Base-by-base conservation (phyloP, 176 grass and related monocot species). In the Saccharum officinarum region DNA sequence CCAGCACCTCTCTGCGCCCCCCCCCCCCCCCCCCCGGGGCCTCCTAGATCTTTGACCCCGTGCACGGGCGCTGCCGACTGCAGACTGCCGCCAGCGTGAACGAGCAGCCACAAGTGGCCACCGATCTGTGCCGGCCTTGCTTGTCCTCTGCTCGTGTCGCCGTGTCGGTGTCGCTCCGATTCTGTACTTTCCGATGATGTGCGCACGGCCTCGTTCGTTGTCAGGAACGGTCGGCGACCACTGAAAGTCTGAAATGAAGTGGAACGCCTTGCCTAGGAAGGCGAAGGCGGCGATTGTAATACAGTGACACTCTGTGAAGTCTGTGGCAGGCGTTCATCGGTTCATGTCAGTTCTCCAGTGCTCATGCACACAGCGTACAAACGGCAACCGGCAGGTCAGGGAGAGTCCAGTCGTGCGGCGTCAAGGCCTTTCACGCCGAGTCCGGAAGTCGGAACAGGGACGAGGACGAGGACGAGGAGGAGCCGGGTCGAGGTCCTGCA, bases 221-320 rank as follows among this genome's bases (percentile, higher is more conserved):
- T 71, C 69, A 72, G 69, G 39, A 7, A 72, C 69, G 39, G 69
- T 72, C 69, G 39, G 69, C 69, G 69, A 72, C 69, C 69, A n/a
- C 39, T 25, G 10, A 1, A 41, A 11, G 28, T 28, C 28, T 0
- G 4, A 23, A 41, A 28, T 28, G 28, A 28, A 28, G 28, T 28
- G 17, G 34, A 22, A 9, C 1, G 1, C 7, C 12, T 34, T 17
- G 34, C 33, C 66, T 10, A 38, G 6, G 39, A 6, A 40, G 39
- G 33, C 16, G 8, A 22, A 37, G 16, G 17, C 2, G 63, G 63
- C 64, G 8, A 6, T 6, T 23, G n/a, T 8, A 14, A 3, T 15
- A 14, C 34, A 6, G 15, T 37, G 57, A 1, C 8, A 33, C 17
- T 6, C 64, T 31, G 65, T 18, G 16, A 18, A 7, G 5, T 6